A percentile compares a stretch with the other conserved stretches of the same genome.
Conservation (phyloP, 306 rosid species). For the Canavalia ensiformis region DNA sequence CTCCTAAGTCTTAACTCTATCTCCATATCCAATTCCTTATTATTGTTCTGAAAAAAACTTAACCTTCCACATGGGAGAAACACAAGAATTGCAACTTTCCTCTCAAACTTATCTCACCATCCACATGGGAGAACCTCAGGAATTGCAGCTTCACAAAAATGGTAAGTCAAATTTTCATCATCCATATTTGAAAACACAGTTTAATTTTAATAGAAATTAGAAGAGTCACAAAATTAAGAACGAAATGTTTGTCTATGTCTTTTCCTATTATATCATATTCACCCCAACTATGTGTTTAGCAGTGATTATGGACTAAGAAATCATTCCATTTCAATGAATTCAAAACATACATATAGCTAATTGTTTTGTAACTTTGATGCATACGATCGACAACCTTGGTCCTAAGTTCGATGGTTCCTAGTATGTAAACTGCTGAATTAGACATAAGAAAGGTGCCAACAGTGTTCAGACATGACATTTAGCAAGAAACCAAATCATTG, state of each 20-base stretch:
- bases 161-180: constrained; percentile 39
- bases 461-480: neutral
- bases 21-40: neutral
- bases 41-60: constrained; percentile 26
- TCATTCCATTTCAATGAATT: neutral
- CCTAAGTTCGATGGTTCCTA: constrained; percentile 7
- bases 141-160: constrained; percentile 37
- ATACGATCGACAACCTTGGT: neutral
- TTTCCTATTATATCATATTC: constrained; percentile 1
- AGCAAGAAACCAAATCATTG: neutral
- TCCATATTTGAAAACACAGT: neutral
- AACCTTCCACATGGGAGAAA: constrained; percentile 40
- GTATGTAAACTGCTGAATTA: neutral
- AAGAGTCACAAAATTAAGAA: neutral
- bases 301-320: neutral
- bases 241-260: neutral
- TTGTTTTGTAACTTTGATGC: neutral
- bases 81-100: constrained; percentile 38
- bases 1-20: constrained; percentile 6
- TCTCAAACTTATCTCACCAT: constrained; percentile 30
- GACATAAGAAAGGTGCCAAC: neutral
- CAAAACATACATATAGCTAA: neutral
- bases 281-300: neutral
- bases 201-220: neutral
- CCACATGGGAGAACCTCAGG: constrained; percentile 47